These are phyloP conservation scores for Symbiodinium natans DNA, from an alignment of 73 alveolate species.

Conservation along the genomic window DNA sequence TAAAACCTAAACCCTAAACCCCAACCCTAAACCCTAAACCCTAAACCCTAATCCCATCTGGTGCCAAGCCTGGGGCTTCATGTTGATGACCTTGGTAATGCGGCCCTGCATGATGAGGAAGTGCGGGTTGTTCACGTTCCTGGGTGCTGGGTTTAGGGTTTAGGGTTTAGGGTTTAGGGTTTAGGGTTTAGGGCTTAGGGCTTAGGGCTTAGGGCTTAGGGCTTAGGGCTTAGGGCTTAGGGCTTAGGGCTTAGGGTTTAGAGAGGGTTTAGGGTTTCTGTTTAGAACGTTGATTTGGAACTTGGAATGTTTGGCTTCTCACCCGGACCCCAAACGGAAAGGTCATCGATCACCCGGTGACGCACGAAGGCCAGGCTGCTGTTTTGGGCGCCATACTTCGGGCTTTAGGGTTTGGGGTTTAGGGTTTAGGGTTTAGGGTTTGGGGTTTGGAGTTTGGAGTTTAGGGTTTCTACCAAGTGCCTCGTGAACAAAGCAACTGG, in stretches of 20 bases:
- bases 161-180: background rate
- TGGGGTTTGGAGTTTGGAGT: too few species aligned
- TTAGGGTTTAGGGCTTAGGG: background rate
- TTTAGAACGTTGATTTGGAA: too few species aligned
- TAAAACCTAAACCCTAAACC: background rate
- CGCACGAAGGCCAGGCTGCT: too few species aligned
- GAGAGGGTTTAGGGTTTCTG: background rate
- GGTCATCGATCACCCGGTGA: too few species aligned
- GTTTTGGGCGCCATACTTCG: too few species aligned
- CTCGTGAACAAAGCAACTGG: too few species aligned
- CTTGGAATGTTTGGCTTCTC: too few species aligned
- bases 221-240: background rate
- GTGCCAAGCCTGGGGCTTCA: constrained; percentile 97
- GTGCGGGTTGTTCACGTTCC: constrained; percentile 99
- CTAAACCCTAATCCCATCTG: background rate
- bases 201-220: background rate
- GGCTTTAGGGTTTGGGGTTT: too few species aligned
- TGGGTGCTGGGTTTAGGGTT: background rate
- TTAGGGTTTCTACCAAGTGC: too few species aligned
- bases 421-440: too few species aligned
- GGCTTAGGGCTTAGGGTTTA: background rate
- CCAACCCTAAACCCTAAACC: background rate
- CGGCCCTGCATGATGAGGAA: constrained; percentile 99
- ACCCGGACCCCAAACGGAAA: too few species aligned
- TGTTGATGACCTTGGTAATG: constrained; percentile 99